phyloP scores from a whole-genome alignment of 2,329 filamentous ascomycete species.

The Blastomyces silverae region DNA sequence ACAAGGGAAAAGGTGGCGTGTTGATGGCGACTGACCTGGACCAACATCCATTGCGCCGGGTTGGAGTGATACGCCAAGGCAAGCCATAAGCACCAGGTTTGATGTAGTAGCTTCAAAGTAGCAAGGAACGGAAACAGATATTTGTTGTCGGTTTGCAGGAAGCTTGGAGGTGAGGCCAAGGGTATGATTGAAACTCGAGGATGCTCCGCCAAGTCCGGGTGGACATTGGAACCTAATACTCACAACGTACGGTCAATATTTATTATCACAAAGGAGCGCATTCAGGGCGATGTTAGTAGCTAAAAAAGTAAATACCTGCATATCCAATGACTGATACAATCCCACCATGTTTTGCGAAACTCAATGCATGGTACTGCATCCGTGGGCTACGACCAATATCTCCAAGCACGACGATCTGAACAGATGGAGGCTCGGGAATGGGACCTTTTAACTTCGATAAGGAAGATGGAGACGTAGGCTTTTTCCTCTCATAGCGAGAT shows the following conservation, averaged over 20 bases:
- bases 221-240: conserved; percentile 63
- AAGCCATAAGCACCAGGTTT: conserved; percentile 63
- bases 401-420: conserved; percentile 71
- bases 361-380: conserved; percentile 97
- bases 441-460: background rate
- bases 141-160: conserved; percentile 60
- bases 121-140: conserved; percentile 71
- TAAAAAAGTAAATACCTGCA: conserved; percentile 50
- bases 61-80: conserved; percentile 66
- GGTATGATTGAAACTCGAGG: conserved; percentile 64
- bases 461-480: background rate
- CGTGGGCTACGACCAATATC: conserved; percentile 93
- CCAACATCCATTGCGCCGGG: conserved; percentile 76
- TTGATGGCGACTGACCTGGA: conserved; percentile 53
- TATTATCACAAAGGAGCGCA: background rate
- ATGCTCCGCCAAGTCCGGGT: conserved; percentile 67
- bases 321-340: conserved; percentile 84
- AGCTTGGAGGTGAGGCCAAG: conserved; percentile 59
- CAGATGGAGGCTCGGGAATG: background rate
- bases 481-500: conserved; percentile 2
- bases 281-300: background rate
- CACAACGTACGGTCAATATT: background rate
- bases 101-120: conserved; percentile 79
- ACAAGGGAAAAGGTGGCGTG: background rate
- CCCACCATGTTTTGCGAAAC: conserved; percentile 74